Percentiles rank a stretch among this genome's conserved stretches.
Conservation (phyloP, 805 yeast species). For the Candida xiaguanensis region DNA sequence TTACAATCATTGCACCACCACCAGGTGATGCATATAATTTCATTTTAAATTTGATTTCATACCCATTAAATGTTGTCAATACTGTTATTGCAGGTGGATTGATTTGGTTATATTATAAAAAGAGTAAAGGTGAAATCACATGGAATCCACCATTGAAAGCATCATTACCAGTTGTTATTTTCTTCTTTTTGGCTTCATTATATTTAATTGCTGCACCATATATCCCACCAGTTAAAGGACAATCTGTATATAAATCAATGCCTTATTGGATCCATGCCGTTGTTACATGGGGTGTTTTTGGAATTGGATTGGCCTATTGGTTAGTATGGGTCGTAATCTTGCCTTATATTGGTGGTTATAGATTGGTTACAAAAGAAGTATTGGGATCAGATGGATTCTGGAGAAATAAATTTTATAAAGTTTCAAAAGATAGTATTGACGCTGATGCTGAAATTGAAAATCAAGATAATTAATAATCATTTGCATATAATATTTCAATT, state of each 20-base stretch:
- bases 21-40: constrained; percentile 88
- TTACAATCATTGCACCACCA: constrained; percentile 76
- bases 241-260: constrained; percentile 61
- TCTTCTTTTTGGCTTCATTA: constrained; percentile 62
- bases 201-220: constrained; percentile 76
- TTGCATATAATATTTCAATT: background rate
- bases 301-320: constrained; percentile 65
- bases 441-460: constrained; percentile 5
- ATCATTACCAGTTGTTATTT: constrained; percentile 55
- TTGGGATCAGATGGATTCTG: constrained; percentile 69
- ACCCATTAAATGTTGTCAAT: constrained; percentile 77
- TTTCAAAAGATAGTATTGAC: constrained; percentile 22
- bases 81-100: constrained; percentile 61
- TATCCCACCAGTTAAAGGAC: constrained; percentile 65
- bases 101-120: constrained; percentile 52
- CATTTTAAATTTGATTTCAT: constrained; percentile 72
- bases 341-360: constrained; percentile 54
- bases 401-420: constrained; percentile 54
- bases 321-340: constrained; percentile 54
- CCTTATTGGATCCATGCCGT: constrained; percentile 82
- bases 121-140: constrained; percentile 43
- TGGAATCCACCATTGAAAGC: constrained; percentile 78
- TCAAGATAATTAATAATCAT: background rate
- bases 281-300: constrained; percentile 75
- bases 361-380: constrained; percentile 48